Base-by-base conservation (phyloP, 345 rosid species). In the Acer yangbiense region DNA sequence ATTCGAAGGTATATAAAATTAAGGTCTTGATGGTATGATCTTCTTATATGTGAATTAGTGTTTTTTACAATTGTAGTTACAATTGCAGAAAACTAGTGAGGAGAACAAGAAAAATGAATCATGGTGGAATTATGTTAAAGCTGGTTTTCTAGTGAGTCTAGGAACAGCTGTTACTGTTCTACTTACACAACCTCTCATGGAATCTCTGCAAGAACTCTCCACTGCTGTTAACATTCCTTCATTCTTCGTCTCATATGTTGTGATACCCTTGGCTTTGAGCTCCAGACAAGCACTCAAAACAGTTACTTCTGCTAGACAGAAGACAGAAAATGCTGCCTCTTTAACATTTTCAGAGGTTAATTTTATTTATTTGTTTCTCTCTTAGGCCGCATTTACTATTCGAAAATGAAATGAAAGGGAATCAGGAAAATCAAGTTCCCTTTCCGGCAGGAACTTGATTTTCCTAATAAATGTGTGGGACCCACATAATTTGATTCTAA, bases 311-410 rank as follows among this genome's bases (percentile, higher is more conserved):
- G 88, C 82, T 3, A 80, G 32, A 12, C 61, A 80, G 58, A 86
- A 82, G 78, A 80, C 85, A 16, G 69, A 76, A 18, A 73, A 76
- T 41, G 83, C 80, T 1, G 67, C 18, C n/a, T 89, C 92, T 71
- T 72, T 84, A 41, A 78, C 90, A 20, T 76, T 89, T 72, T 72
- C 88, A 4, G 85, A 85, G 90, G 90, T 89, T 10, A 62, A 21
- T 21, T 27, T 21, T 27, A 6, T 43, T 43, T 12, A 17, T 18
- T 65, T 7, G 18, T 71, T 25, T 74, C 50, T 54, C 73, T 43
- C 61, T 48, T 6, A 16, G 35, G 4, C 0, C 6, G 6, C 39
- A 4, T 35, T 35, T 35, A 35, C 39, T 35, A 4, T 4, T 35
- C 39, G 1, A 4, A 0, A 29, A 29, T 29, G 3, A 29, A 29